Percentiles rank a stretch among this genome's conserved stretches.
Evolutionary conservation across 257 asterid genomes (phyloP).

Genomic region (Knoxia roxburghii): DNA sequence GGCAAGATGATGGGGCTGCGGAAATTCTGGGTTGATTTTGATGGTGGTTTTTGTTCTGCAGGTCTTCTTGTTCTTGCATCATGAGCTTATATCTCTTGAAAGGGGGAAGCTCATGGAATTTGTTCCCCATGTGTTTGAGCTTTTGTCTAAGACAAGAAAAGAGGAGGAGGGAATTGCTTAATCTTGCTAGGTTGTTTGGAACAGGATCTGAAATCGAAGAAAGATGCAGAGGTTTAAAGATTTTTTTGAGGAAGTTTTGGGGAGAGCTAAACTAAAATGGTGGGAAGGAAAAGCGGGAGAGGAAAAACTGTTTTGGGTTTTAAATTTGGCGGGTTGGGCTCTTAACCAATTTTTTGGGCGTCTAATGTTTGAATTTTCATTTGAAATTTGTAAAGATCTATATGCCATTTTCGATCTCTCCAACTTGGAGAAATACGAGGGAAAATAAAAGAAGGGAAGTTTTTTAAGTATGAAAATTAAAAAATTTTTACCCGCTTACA

Average conservation of each 20-base stretch:
- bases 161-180: not conserved
- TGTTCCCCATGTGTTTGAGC: conserved; percentile 36
- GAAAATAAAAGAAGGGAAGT: too few relatives aligned
- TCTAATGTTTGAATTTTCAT: not conserved
- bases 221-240: not conserved
- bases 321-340: conserved; percentile 18
- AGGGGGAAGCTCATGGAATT: conserved; percentile 50
- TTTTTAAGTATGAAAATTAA: too few relatives aligned
- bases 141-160: not conserved
- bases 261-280: conserved; percentile 2
- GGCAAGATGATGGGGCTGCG: conserved; percentile 19
- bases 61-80: conserved; percentile 29
- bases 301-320: not conserved
- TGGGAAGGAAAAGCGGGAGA: conserved; percentile 21
- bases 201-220: not conserved
- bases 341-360: not conserved
- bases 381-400: not conserved
- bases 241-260: not conserved
- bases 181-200: not conserved
- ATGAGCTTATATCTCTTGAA: conserved; percentile 60
- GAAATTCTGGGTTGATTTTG: not conserved
- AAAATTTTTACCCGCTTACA: too few relatives aligned
- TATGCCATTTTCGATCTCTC: too few relatives aligned
- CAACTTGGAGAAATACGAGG: too few relatives aligned
- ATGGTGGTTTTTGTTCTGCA: conserved; percentile 1